phyloP scores from a whole-genome alignment of 1,284 basidiomycete genomes.

The Albatrellus sp. region DNA sequence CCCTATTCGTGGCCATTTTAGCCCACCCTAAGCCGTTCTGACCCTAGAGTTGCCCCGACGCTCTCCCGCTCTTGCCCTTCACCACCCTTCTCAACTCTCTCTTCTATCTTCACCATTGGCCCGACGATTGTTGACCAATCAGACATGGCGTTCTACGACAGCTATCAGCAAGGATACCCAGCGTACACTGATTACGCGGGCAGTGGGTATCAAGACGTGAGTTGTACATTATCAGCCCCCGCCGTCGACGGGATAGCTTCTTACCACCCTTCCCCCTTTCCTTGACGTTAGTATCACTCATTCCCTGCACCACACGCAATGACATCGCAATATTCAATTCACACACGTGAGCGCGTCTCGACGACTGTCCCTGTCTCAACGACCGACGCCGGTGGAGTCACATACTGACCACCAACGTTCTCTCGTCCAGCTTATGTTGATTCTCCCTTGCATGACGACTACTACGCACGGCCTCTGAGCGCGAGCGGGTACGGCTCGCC shows the following conservation, averaged over 20 bases:
- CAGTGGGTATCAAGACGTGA: constrained; percentile 9
- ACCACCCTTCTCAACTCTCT: background rate
- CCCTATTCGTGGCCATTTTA: no score
- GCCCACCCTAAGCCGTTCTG: no score
- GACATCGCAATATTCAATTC: constrained; percentile 3
- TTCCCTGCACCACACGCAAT: constrained; percentile 6
- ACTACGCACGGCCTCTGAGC: constrained; percentile 9
- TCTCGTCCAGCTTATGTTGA: constrained; percentile 9
- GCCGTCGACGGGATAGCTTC: constrained; percentile 4
- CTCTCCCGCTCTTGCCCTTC: background rate
- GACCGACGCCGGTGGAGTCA: background rate
- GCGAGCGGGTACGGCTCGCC: constrained; percentile 5
- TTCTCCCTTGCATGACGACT: constrained; percentile 9
- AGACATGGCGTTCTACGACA: background rate
- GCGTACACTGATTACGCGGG: background rate
- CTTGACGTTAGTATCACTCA: background rate
- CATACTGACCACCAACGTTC: background rate
- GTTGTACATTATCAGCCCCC: constrained; percentile 1
- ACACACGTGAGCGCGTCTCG: constrained; percentile 8
- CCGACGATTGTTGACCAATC: background rate
- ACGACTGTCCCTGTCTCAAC: background rate
- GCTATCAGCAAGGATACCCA: background rate
- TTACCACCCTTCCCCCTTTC: constrained; percentile 1
- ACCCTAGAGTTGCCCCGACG: no score
- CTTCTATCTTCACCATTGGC: background rate